Evolutionary conservation across 164 flowering plant species (phyloP).

Genomic region (Platanus orientalis): DNA sequence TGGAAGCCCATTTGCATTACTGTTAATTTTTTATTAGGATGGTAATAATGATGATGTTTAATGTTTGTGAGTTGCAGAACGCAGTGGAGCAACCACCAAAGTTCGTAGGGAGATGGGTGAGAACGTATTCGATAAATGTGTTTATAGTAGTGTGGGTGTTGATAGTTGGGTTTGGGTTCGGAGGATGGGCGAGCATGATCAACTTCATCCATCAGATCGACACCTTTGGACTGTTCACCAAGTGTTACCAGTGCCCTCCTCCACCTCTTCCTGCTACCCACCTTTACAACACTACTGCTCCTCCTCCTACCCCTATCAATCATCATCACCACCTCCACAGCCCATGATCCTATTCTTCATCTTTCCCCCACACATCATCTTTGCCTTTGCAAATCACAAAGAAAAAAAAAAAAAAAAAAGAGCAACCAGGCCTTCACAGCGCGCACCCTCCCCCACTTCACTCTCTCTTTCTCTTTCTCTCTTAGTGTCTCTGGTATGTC

Average conservation of each 20-base stretch:
- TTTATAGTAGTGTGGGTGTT: slow-evolving; percentile 87
- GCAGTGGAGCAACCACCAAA: slow-evolving; percentile 92
- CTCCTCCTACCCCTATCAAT: slow-evolving; percentile 30
- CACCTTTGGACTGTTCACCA: slow-evolving; percentile 89
- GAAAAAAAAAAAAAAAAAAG: neutral
- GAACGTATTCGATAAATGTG: slow-evolving; percentile 55
- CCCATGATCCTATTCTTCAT: neutral
- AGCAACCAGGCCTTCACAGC: neutral
- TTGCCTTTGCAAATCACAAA: neutral
- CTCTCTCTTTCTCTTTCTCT: too few relatives aligned
- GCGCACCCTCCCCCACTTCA: too few relatives aligned
- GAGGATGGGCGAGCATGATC: slow-evolving; percentile 89
- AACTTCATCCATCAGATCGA: slow-evolving; percentile 84
- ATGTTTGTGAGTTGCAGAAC: slow-evolving; percentile 44
- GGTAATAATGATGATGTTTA: too few relatives aligned
- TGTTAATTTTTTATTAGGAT: too few relatives aligned
- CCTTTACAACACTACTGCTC: slow-evolving; percentile 31
- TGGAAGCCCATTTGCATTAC: too few relatives aligned
- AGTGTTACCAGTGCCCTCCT: slow-evolving; percentile 89
- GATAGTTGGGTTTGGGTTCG: slow-evolving; percentile 90
- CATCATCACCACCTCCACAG: slow-evolving; percentile 23
- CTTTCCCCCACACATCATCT: neutral
- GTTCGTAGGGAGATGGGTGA: slow-evolving; percentile 78
- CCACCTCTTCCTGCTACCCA: slow-evolving; percentile 21
- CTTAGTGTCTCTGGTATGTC: neutral